Conservation (phyloP, 2,329 filamentous ascomycete genomes). For the Phyllosticta citriasiana region DNA sequence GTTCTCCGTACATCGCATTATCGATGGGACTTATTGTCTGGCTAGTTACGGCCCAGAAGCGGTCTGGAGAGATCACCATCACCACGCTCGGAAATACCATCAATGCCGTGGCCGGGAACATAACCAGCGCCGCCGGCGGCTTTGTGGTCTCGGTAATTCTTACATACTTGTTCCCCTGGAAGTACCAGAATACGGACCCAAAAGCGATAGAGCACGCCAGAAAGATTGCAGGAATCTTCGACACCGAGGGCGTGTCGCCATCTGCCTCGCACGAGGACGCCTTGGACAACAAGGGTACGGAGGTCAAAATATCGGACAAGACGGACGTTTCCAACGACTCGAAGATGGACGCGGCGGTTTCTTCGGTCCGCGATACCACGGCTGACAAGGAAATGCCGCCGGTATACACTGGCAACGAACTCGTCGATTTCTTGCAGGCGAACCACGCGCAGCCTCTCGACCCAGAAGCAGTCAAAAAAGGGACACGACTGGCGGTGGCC, state of each 20-base stretch:
- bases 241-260: background rate
- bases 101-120: slow-evolving; percentile 31
- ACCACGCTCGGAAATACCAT: slow-evolving; percentile 37
- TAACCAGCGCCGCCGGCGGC: slow-evolving; percentile 27
- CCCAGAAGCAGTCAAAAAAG: slow-evolving; percentile 25
- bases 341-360: background rate
- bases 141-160: slow-evolving; percentile 25
- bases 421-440: slow-evolving; percentile 33
- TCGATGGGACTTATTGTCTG: slow-evolving; percentile 43
- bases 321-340: background rate
- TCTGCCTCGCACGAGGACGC: background rate
- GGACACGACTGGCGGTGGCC: slow-evolving; percentile 26
- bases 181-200: slow-evolving; percentile 15
- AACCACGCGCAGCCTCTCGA: slow-evolving; percentile 35
- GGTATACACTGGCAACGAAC: slow-evolving; percentile 28
- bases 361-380: background rate
- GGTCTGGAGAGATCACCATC: slow-evolving; percentile 42
- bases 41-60: slow-evolving; percentile 38
- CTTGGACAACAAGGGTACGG: background rate
- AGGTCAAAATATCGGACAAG: background rate
- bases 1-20: slow-evolving; percentile 42
- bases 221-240: slow-evolving; percentile 22
- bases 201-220: slow-evolving; percentile 18
- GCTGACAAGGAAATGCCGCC: slow-evolving; percentile 11
- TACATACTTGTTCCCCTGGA: slow-evolving; percentile 25